Conservation (phyloP, 1,284 basidiomycete species). For the Moesziomyces parantarcticus region DNA sequence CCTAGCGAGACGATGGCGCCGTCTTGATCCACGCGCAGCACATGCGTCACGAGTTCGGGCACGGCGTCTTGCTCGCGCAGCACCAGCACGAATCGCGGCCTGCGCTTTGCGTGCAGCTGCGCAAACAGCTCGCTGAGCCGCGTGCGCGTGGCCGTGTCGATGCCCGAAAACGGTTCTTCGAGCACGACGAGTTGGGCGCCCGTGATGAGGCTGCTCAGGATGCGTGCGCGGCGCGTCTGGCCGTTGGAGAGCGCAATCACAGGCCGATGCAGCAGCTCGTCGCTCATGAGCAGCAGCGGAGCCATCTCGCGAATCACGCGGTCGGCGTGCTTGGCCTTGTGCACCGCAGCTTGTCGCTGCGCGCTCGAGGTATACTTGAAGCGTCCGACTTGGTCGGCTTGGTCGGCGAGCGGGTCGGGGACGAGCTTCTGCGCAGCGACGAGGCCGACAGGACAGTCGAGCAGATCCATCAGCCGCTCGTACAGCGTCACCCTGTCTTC, state of each 20-base stretch:
- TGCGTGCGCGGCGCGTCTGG: constrained; percentile 86
- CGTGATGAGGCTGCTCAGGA: constrained; percentile 80
- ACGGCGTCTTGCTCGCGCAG: constrained; percentile 82
- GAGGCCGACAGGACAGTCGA: constrained; percentile 51
- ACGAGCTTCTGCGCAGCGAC: constrained; percentile 49
- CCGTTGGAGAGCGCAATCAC: constrained; percentile 82
- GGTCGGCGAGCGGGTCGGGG: constrained; percentile 53
- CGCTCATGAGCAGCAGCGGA: constrained; percentile 46
- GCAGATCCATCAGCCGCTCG: constrained; percentile 58
- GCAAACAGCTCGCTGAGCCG: constrained; percentile 69
- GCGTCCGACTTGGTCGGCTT: constrained; percentile 20
- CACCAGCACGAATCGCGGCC: constrained; percentile 77
- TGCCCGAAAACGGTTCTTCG: constrained; percentile 56
- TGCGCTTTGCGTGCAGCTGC: constrained; percentile 72
- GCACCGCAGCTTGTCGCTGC: constrained; percentile 6
- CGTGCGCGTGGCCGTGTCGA: constrained; percentile 37
- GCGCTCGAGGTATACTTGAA: constrained; percentile 49
- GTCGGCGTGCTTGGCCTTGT: constrained; percentile 29
- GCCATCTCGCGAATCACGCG: constrained; percentile 42
- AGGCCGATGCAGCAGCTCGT: constrained; percentile 53
- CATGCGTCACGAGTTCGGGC: constrained; percentile 83
- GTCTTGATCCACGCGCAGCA: constrained; percentile 74
- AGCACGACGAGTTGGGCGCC: constrained; percentile 72
- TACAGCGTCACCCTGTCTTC: constrained; percentile 60
- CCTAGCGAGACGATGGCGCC: constrained; percentile 71